Conservation (phyloP, 441 rosid species). For the Jatropha podagrica region DNA sequence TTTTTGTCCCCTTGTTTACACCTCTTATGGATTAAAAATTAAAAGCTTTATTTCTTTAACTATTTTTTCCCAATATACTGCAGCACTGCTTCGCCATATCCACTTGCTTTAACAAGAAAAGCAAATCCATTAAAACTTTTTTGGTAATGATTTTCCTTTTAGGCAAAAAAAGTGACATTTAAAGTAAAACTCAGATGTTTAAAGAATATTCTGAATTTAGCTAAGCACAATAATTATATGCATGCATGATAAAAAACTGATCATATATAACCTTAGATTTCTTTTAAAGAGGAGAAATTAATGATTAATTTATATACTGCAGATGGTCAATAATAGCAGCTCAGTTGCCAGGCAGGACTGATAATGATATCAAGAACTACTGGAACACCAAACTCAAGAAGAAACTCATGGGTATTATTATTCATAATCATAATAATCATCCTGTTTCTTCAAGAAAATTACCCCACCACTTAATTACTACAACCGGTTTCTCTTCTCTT, state of each 20-base stretch:
- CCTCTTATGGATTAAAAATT: neutral
- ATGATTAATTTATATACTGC: constrained; percentile 23
- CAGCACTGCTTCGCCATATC: neutral
- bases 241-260: constrained; percentile 24
- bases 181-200: constrained; percentile 16
- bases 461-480: constrained; percentile 20
- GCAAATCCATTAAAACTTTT: constrained; percentile 6
- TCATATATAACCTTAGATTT: too few species aligned
- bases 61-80: too few species aligned
- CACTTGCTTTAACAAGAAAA: neutral
- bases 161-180: constrained; percentile 3
- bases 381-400: constrained; percentile 98
- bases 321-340: constrained; percentile 98
- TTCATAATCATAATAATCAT: neutral
- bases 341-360: constrained; percentile 91
- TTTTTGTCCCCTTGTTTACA: neutral
- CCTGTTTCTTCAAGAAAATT: constrained; percentile 38
- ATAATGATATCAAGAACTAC: constrained; percentile 90
- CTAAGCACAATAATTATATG: constrained; percentile 3
- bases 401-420: constrained; percentile 53
- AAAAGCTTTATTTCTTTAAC: too few species aligned
- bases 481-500: constrained; percentile 35
- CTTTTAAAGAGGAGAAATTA: too few species aligned
- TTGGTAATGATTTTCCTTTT: neutral
- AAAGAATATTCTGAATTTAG: constrained; percentile 18